phyloP scores from a whole-genome alignment of 2,329 filamentous ascomycete genomes.

The Xylariaceae sp. region DNA sequence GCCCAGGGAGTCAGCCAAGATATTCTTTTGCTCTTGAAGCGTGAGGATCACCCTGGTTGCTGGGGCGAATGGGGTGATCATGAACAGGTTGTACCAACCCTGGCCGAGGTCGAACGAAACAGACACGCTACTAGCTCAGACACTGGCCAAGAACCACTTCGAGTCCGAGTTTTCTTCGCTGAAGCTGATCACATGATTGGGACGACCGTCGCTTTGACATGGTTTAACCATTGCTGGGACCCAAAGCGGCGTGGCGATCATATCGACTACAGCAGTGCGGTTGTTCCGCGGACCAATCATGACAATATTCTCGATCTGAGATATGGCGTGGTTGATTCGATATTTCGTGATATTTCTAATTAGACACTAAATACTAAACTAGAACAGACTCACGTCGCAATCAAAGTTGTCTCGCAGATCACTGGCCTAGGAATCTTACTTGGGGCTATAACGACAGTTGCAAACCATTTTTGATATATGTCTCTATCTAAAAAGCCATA shows the following conservation, averaged over 20 bases:
- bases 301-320: slow-evolving; percentile 19
- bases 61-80: slow-evolving; percentile 23
- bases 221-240: slow-evolving; percentile 23
- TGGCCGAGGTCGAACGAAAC: slow-evolving; percentile 16
- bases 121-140: neutral
- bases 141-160: neutral
- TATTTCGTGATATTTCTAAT: slow-evolving; percentile 9
- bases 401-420: no score
- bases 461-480: neutral
- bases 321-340: slow-evolving; percentile 18
- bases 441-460: neutral
- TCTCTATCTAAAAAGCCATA: neutral
- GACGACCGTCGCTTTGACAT: slow-evolving; percentile 11
- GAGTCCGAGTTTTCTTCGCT: slow-evolving; percentile 21
- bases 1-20: slow-evolving; percentile 19
- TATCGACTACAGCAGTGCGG: slow-evolving; percentile 17
- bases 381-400: no score
- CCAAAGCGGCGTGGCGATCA: slow-evolving; percentile 15
- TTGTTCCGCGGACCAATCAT: slow-evolving; percentile 18
- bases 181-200: slow-evolving; percentile 24
- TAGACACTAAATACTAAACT: no score
- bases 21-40: slow-evolving; percentile 20
- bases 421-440: no score
- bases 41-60: slow-evolving; percentile 12
- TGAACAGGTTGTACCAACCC: slow-evolving; percentile 19